These are phyloP conservation scores for Colletotrichum navitas DNA, from an alignment of 2,329 filamentous ascomycete genomes.

Conservation along the genomic window DNA sequence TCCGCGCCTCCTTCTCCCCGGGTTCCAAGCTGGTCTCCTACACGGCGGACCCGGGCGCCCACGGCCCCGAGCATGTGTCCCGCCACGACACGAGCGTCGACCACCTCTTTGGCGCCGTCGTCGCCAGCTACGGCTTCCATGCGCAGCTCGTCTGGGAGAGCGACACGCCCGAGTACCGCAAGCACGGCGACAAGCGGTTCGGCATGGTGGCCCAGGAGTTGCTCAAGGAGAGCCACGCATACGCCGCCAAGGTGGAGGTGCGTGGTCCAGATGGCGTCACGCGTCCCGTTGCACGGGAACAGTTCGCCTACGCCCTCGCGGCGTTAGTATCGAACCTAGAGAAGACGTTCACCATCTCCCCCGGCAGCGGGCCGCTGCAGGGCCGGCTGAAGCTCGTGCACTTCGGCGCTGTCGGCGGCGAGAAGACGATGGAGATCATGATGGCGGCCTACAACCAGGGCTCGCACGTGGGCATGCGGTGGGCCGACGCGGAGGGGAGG, in stretches of 20 bases:
- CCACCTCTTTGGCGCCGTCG: constrained; percentile 79
- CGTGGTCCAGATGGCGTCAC: constrained; percentile 37
- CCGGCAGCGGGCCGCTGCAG: constrained; percentile 76
- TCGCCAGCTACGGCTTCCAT: constrained; percentile 91
- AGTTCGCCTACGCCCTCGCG: constrained; percentile 82
- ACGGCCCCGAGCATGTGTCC: constrained; percentile 39
- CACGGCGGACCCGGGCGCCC: constrained; percentile 38
- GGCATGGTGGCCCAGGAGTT: constrained; percentile 85
- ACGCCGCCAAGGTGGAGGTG: constrained; percentile 57
- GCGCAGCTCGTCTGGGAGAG: constrained; percentile 90
- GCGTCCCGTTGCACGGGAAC: constrained; percentile 45
- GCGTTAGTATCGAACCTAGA: constrained; percentile 87
- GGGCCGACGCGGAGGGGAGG: constrained; percentile 64
- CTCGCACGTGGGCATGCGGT: constrained; percentile 64
- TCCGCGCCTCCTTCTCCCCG: constrained; percentile 71
- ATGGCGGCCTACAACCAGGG: constrained; percentile 70
- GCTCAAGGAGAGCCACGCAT: constrained; percentile 67
- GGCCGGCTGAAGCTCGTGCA: constrained; percentile 78
- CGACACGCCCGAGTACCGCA: constrained; percentile 85
- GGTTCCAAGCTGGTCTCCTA: constrained; percentile 65
- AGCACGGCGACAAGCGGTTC: constrained; percentile 83
- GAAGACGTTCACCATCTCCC: constrained; percentile 84
- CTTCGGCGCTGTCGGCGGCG: constrained; percentile 76
- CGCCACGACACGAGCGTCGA: constrained; percentile 52
- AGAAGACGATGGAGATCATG: constrained; percentile 84